Percentiles rank a stretch among this genome's conserved stretches.
phyloP scores from a whole-genome alignment of 106 monocot genomes.

The Dendrobium huoshanense region DNA sequence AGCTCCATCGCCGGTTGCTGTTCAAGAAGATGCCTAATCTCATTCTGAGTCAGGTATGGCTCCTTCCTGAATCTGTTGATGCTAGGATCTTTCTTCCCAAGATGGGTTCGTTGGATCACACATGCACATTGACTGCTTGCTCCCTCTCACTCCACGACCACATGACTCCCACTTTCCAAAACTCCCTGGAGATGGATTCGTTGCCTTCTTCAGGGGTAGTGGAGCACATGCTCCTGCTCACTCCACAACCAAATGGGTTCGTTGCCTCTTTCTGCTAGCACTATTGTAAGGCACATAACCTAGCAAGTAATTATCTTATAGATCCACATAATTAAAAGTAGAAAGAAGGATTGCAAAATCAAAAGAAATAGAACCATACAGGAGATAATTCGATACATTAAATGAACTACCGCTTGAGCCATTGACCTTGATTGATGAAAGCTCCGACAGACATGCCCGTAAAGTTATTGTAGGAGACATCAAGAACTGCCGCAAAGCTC shows the following conservation, averaged over 20 bases:
- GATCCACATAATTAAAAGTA: conserved; percentile 24
- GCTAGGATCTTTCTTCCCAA: conserved; percentile 6
- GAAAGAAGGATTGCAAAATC: conserved; percentile 13
- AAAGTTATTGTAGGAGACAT: conserved; percentile 25
- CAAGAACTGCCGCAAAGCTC: not conserved
- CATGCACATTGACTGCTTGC: too few species aligned
- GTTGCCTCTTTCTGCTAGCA: not conserved
- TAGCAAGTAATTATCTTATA: conserved; percentile 69
- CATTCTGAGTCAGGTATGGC: conserved; percentile 63
- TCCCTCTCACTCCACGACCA: conserved; percentile 57
- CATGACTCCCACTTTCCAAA: conserved; percentile 57
- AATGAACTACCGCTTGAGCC: conserved; percentile 9
- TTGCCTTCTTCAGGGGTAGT: too few species aligned
- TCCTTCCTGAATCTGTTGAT: conserved; percentile 19
- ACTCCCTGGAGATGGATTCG: too few species aligned
- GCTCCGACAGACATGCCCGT: conserved; percentile 18
- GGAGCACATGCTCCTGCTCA: too few species aligned
- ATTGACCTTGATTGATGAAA: conserved; percentile 6
- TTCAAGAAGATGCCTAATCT: conserved; percentile 83
- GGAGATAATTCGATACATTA: conserved; percentile 57
- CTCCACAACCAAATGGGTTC: too few species aligned
- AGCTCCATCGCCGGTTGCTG: conserved; percentile 54
- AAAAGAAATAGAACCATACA: conserved; percentile 35
- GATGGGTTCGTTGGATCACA: conserved; percentile 17
- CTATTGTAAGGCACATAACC: conserved; percentile 21